These are phyloP conservation scores for Crotalaria pallida DNA, from an alignment of 306 rosid genomes.

Conservation along the genomic window DNA sequence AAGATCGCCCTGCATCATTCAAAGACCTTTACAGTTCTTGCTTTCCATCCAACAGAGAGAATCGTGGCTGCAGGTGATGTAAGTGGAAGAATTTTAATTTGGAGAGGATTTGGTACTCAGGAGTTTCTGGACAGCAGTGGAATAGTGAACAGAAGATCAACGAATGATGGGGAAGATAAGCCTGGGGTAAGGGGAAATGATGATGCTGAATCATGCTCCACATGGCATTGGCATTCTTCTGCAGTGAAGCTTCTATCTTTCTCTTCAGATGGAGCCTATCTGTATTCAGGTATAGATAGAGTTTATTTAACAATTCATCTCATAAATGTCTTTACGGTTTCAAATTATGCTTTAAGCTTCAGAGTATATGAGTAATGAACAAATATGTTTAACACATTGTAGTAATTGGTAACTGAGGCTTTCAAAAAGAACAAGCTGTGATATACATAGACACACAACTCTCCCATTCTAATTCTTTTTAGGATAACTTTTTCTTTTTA, in stretches of 20 bases:
- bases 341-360: neutral
- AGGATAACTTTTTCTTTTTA: neutral
- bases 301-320: neutral
- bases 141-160: conserved; percentile 21
- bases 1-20: conserved; percentile 82
- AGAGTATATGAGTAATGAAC: neutral
- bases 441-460: neutral
- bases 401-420: neutral
- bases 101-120: conserved; percentile 67
- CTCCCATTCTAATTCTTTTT: no score
- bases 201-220: conserved; percentile 80
- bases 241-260: conserved; percentile 62
- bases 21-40: conserved; percentile 48
- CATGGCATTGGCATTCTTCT: conserved; percentile 91
- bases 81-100: conserved; percentile 79
- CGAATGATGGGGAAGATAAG: conserved; percentile 38
- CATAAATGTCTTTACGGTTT: neutral
- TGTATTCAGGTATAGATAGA: conserved; percentile 65
- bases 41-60: conserved; percentile 77
- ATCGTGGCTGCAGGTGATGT: conserved; percentile 89
- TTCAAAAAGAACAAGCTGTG: conserved; percentile 3
- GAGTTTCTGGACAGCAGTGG: conserved; percentile 32
- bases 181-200: conserved; percentile 80
- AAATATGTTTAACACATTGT: neutral
- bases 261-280: conserved; percentile 79